Percentiles rank a stretch among this genome's conserved stretches.
These are phyloP conservation scores for Zangia roseola DNA, from an alignment of 768 basidiomycete species.

Conservation along the genomic window DNA sequence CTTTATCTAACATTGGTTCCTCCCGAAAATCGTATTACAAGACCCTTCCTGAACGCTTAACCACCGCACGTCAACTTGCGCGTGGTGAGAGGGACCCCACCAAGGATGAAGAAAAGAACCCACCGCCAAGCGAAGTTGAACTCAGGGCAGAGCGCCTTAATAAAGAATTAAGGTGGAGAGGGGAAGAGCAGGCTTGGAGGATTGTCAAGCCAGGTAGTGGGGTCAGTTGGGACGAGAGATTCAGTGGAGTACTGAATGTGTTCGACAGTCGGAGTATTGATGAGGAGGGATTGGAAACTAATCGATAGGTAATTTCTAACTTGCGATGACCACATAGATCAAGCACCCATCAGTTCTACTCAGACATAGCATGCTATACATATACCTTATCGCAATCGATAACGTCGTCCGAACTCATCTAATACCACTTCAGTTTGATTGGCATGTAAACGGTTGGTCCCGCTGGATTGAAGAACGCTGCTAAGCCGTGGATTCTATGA, in stretches of 20 bases:
- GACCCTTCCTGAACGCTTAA: slow-evolving; percentile 61
- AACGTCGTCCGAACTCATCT: no score
- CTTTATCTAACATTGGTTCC: slow-evolving; percentile 60
- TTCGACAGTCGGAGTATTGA: slow-evolving; percentile 46
- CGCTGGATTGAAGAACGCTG: no score
- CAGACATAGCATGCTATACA: no score
- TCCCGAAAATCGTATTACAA: slow-evolving; percentile 77
- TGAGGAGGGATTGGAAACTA: neutral
- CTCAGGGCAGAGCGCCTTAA: slow-evolving; percentile 83
- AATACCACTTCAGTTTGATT: no score
- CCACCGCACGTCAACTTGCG: slow-evolving; percentile 71
- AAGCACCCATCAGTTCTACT: neutral
- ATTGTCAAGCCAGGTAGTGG: slow-evolving; percentile 62
- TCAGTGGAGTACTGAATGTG: slow-evolving; percentile 56
- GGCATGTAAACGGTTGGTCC: no score
- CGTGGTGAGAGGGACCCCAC: slow-evolving; percentile 79
- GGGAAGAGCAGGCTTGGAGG: slow-evolving; percentile 76
- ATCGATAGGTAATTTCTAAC: neutral
- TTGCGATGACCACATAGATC: neutral
- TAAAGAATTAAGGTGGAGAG: slow-evolving; percentile 86
- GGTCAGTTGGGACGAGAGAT: slow-evolving; percentile 78
- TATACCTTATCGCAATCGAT: neutral
- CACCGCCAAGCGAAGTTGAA: slow-evolving; percentile 87
- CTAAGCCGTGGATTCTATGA: neutral
- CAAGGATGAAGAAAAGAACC: slow-evolving; percentile 73